Conservation (phyloP, 805 yeast genomes). For the Kodamaea nitidulidarum region DNA sequence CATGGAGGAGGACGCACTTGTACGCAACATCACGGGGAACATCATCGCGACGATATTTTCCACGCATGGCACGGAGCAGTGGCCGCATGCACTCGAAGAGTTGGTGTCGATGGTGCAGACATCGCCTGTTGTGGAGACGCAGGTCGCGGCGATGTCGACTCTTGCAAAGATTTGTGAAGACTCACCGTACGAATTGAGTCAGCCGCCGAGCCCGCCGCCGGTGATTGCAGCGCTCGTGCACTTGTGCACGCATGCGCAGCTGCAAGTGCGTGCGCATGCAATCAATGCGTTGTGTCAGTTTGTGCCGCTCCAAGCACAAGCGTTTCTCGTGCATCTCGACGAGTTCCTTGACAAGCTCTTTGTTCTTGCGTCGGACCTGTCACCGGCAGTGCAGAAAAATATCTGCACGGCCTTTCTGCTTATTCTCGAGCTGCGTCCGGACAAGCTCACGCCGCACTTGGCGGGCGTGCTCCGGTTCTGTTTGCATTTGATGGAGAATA, state of each 20-base stretch:
- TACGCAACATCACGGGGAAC: conserved; percentile 85
- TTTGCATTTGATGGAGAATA: conserved; percentile 62
- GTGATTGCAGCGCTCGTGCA: conserved; percentile 57
- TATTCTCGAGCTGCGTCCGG: conserved; percentile 74
- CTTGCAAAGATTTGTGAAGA: conserved; percentile 90
- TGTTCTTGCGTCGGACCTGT: conserved; percentile 58
- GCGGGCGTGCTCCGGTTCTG: conserved; percentile 84
- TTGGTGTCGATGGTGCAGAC: background rate
- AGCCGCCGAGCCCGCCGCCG: conserved; percentile 59
- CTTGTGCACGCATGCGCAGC: conserved; percentile 49
- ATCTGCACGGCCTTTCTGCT: conserved; percentile 73
- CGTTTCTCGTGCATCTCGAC: conserved; percentile 62
- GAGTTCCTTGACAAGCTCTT: conserved; percentile 62
- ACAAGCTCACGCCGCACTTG: conserved; percentile 72
- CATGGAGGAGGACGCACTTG: conserved; percentile 50
- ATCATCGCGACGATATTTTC: conserved; percentile 80
- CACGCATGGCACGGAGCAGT: conserved; percentile 53
- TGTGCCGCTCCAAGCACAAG: conserved; percentile 64
- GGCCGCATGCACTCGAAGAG: background rate
- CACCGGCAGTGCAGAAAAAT: conserved; percentile 60
- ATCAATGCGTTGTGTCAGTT: conserved; percentile 75
- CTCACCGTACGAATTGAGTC: conserved; percentile 50
- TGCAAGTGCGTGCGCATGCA: conserved; percentile 56
- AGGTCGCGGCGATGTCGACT: conserved; percentile 78
- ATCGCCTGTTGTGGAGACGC: conserved; percentile 29